Percentiles rank a stretch among this genome's conserved stretches.
These are phyloP conservation scores for Coprinellus micaceus DNA, from an alignment of 768 basidiomycete genomes.

Conservation along the genomic window DNA sequence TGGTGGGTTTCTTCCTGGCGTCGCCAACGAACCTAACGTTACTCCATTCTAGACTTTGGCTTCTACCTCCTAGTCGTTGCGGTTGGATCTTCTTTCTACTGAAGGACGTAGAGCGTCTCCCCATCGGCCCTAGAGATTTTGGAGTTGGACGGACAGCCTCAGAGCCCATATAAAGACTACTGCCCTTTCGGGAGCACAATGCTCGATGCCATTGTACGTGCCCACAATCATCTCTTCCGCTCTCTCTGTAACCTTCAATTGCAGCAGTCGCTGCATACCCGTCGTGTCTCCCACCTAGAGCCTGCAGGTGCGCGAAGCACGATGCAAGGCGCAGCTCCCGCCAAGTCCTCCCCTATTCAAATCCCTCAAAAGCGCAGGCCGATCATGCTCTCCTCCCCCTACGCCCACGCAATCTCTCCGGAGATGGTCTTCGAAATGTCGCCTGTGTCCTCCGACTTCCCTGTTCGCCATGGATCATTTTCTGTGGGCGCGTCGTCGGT, in stretches of 20 bases:
- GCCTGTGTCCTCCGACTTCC: constrained; percentile 32
- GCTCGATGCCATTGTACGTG: constrained; percentile 2
- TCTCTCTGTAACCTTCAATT: background rate
- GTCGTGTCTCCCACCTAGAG: background rate
- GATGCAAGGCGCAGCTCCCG: background rate
- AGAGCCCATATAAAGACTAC: background rate
- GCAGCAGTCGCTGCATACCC: background rate
- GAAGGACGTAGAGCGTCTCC: background rate
- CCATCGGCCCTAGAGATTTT: background rate
- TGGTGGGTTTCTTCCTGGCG: background rate
- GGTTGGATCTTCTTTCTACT: background rate
- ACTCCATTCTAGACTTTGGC: background rate
- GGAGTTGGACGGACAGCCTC: background rate
- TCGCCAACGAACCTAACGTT: background rate
- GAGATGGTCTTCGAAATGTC: constrained; percentile 57
- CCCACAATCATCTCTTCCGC: background rate
- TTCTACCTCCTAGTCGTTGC: background rate
- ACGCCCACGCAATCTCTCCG: constrained; percentile 33
- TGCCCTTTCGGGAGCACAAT: background rate
- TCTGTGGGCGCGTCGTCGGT: constrained; percentile 15
- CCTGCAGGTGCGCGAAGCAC: background rate
- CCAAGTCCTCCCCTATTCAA: constrained; percentile 39
- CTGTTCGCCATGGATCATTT: constrained; percentile 19
- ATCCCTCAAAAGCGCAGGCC: constrained; percentile 37
- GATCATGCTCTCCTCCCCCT: constrained; percentile 22